These are phyloP conservation scores for Tolypocladium ovalisporum DNA, from an alignment of 2,329 filamentous ascomycete genomes.

Conservation along the genomic window DNA sequence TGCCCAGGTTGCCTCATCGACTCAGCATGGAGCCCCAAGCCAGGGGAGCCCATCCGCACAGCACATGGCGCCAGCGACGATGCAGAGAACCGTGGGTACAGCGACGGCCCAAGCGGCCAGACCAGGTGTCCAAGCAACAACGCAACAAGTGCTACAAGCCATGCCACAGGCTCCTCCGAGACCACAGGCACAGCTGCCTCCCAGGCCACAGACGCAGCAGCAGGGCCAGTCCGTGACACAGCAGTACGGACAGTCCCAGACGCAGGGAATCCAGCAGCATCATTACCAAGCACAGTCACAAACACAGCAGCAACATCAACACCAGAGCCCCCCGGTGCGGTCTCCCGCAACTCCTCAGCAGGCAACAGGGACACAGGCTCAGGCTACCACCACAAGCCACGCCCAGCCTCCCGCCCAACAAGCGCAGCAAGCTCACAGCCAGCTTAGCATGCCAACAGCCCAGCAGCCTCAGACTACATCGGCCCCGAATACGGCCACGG, in stretches of 20 bases:
- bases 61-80: slow-evolving; percentile 4
- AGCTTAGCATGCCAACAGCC: not conserved
- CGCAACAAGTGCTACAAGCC: slow-evolving; percentile 19
- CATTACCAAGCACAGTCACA: slow-evolving; percentile 10
- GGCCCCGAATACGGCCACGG: not conserved
- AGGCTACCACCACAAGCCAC: slow-evolving; percentile 4
- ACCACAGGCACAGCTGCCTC: slow-evolving; percentile 17
- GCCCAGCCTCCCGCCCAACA: not conserved
- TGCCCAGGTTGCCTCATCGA: slow-evolving; percentile 7
- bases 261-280: slow-evolving; percentile 9
- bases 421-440: not conserved
- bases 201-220: slow-evolving; percentile 16
- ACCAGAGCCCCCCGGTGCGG: not conserved
- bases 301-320: slow-evolving; percentile 8
- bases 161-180: slow-evolving; percentile 14
- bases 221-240: slow-evolving; percentile 2
- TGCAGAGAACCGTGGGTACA: slow-evolving; percentile 2
- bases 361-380: not conserved
- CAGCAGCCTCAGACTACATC: not conserved
- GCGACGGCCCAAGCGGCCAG: slow-evolving; percentile 14
- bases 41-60: slow-evolving; percentile 4
- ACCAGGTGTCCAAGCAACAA: slow-evolving; percentile 14
- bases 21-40: slow-evolving; percentile 8
- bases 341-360: slow-evolving; percentile 1
- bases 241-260: not conserved